Base-by-base conservation (phyloP, 208 protist species). In the Herpetomonas tarakana region DNA sequence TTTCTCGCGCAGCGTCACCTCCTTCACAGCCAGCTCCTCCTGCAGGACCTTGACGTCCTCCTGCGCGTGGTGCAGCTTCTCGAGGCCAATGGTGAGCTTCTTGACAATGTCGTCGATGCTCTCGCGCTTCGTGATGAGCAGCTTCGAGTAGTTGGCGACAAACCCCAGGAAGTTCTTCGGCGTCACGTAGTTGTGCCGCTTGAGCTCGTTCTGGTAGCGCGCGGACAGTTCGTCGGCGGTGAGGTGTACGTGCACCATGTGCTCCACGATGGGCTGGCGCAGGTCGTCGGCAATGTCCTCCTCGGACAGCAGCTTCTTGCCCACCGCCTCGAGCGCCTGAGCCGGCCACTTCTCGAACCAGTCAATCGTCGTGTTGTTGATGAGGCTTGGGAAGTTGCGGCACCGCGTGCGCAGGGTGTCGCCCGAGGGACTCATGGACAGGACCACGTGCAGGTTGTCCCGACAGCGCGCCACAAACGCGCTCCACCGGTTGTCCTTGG, bases 131-230 rank as follows among this genome's bases (percentile, higher is more conserved):
- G 96, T 88, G 45, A 90, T 71, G 44, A 99, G 92, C 49, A 98
- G 70, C 60, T 82, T 78, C 27, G 88, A 72, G 71, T 99, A 99
- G 74, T 97, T 99, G 46, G 80, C 81, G 45, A 99, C 85, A 69
- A 97, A 99, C 65, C 98, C 98, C 54, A 99, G 86, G 76, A 98
- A 99, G 80, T 99, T 99, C 83, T 99, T 99, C 19, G 98, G 98
- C 22, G 98, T 99, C 22, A 99, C 97, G 72, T 99, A 98, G 71
- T 98, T 98, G 74, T 96, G 76, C 19, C 98, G 88, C 71, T 98
- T 95, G 50, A 98, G 75, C 69, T 97, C 81, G 35, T 58, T 60
- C 62, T 97, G 74, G 74, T 98, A 99, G 57, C 83, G 66, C 29
- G 55, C 70, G 9, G 86, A 97, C 49, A 96, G 89, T 29, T 90